Evolutionary conservation across 2,329 filamentous ascomycete species (phyloP).

Genomic region (Stachybotrys echinatus): DNA sequence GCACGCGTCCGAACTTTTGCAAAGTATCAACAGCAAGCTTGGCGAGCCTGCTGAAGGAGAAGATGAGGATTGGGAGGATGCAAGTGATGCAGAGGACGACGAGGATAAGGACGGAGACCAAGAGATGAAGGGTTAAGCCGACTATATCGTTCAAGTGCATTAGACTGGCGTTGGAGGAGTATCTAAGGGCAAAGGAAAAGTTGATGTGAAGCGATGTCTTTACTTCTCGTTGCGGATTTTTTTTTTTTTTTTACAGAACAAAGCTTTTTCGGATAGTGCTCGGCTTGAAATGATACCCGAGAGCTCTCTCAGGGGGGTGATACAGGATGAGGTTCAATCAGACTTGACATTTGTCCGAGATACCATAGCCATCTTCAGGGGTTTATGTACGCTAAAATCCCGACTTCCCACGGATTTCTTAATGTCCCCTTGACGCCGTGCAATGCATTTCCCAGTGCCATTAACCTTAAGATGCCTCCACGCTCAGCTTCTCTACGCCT

Average conservation of each 20-base stretch:
- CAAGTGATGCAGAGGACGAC: conserved; percentile 40
- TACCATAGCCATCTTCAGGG: too few relatives aligned
- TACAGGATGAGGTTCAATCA: background rate
- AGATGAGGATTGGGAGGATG: conserved; percentile 51
- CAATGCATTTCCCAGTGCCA: conserved; percentile 11
- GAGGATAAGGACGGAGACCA: conserved; percentile 46
- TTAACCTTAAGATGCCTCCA: conserved; percentile 42
- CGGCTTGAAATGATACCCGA: background rate
- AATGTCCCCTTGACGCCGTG: conserved; percentile 15
- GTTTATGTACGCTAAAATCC: too few relatives aligned
- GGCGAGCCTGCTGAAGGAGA: conserved; percentile 53
- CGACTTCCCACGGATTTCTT: background rate
- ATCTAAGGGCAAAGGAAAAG: background rate
- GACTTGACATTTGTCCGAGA: background rate
- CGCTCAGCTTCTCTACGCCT: conserved; percentile 66
- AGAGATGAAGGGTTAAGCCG: conserved; percentile 43
- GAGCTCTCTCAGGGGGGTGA: background rate
- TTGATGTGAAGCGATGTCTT: conserved; percentile 3
- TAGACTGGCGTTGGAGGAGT: conserved; percentile 18
- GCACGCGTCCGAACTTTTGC: conserved; percentile 68
- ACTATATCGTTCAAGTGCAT: conserved; percentile 8
- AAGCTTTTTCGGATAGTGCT: background rate
- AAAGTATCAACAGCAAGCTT: conserved; percentile 57
- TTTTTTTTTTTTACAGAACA: background rate
- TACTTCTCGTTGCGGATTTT: background rate